Percentiles rank a stretch among this genome's conserved stretches.
Conservation (phyloP, 1,284 basidiomycete genomes). For the Meira nashicola region DNA sequence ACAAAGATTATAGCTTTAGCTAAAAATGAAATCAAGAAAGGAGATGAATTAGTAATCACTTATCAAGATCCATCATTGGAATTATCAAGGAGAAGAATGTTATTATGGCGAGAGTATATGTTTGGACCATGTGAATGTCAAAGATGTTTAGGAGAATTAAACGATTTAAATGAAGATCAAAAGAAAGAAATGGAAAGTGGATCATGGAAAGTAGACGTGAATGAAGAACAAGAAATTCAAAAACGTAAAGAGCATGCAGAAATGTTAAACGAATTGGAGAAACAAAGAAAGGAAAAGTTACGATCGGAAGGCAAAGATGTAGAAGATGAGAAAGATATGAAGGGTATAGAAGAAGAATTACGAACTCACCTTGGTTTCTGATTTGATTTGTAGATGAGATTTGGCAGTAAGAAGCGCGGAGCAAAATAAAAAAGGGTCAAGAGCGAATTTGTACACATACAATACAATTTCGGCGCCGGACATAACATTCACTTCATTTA, state of each 20-base stretch:
- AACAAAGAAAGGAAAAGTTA: constrained; percentile 14
- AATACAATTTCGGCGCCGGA: too few species aligned
- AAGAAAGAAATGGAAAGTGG: constrained; percentile 12
- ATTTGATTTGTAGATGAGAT: too few species aligned
- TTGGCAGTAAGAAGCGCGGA: too few species aligned
- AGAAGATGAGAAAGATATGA: constrained; percentile 7
- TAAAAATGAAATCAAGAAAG: constrained; percentile 62
- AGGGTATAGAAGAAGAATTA: constrained; percentile 35
- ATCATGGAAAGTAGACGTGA: constrained; percentile 13
- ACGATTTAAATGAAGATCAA: constrained; percentile 59
- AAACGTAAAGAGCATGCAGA: constrained; percentile 61
- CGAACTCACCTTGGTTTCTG: constrained; percentile 37
- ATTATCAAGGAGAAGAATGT: constrained; percentile 60
- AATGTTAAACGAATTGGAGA: constrained; percentile 11
- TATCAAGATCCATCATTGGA: constrained; percentile 69
- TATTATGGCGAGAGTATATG: constrained; percentile 57
- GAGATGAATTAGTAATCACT: constrained; percentile 67
- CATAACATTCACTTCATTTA: too few species aligned
- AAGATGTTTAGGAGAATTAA: constrained; percentile 69
- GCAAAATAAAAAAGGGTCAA: too few species aligned
- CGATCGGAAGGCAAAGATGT: constrained; percentile 9
- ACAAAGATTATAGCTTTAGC: constrained; percentile 70
- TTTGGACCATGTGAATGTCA: constrained; percentile 63
- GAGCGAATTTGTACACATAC: too few species aligned
- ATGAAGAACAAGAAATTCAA: constrained; percentile 57